Evolutionary conservation across 1,284 basidiomycete species (phyloP), one percentile per base, ranked within the genome.

Genomic region (Uromyces viciae-fabae): DNA sequence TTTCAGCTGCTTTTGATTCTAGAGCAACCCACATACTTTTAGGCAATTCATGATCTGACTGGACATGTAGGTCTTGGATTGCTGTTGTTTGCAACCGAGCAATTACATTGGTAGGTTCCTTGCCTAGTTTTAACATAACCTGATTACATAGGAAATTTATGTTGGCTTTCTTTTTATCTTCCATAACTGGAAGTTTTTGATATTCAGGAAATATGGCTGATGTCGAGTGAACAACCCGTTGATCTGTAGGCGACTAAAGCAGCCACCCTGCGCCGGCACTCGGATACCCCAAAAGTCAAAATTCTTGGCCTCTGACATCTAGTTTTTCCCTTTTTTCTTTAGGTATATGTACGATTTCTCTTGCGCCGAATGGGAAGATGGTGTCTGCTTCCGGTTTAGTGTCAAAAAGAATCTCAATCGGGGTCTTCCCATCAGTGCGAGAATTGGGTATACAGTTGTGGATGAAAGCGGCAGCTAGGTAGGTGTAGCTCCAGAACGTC

Each of bases 391-490:
- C 33, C 4, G 40, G 40, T 46, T 42, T 33, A n/a, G 19, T 19
- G 2, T 46, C 28, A 17, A 22, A 69, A 8, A 69, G 43, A 3
- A 25, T 14, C 25, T 43, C 33, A 25, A 69, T 15, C 2, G 66
- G 66, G 1, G 22, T n/a, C 25, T 38, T 46, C 11, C 46, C 25
- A 2, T 17, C 66, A 22, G 31, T 69, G 3, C 40, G 2, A 3
- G 62, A 33, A 40, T 75, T 75, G 5, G 73, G 52, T 4, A 75
- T 22, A 4, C 56, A 40, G 33, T 75, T 75, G 73, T 75, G 36
- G 3, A 75, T 28, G 25, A 33, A 40, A 2, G 17, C 33, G 5
- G 72, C 72, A 8, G 49, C 15, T 3, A 33, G 17, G 72, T 75
- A 75, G 9, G 56, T 38, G 40, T 38, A 75, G 1, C 3, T 3